Base-by-base conservation (phyloP, 768 basidiomycete genomes). In the Lactarius akahatsu region DNA sequence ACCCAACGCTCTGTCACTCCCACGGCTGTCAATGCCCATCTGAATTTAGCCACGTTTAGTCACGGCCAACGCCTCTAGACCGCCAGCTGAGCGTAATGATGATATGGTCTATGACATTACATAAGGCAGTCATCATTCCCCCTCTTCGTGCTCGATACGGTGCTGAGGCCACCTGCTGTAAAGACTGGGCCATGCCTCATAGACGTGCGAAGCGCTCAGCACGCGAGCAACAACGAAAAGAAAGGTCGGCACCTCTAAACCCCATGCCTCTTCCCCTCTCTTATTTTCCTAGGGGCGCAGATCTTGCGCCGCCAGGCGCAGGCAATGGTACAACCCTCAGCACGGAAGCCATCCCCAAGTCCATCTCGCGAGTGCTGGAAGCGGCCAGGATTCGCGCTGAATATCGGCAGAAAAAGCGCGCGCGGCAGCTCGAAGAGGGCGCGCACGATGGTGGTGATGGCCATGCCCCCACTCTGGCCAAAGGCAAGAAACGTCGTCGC, bases 321-420 rank as follows among this genome's bases (percentile, higher is more conserved):
- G 18, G 30, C 18, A 59, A 15, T 20, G 30, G 28, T 20, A 50
- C 43, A 26, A 65, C 65, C 34, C 57, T 76, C n/a, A 70, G 66
- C 71, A 77, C 80, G 56, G 91, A 93, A 71, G 77, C 80, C 4
- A 80, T 92, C 23, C 91, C 91, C 10, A 93, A 92, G 76, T 83
- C 87, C 11, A 82, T 82, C 18, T 75, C 82, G 41, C 84, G 91
- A 16, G 81, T 91, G 23, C 74, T 92, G 45, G 85, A 91, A 70
- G 87, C 90, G 2, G 78, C 77, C 26, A 76, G 80, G 65, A 80
- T 90, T 54, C 80, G 88, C 54, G 80, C 83, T 34, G 82, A 85
- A 57, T 89, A 77, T 74, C 81, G 78, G 26, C 73, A 76, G 61
- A 67, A 76, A 60, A 67, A 67, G 40, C 66, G 62, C 34, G 50